Evolutionary conservation across 164 flowering plant genomes (phyloP).

Genomic region (Liquidambar formosana): DNA sequence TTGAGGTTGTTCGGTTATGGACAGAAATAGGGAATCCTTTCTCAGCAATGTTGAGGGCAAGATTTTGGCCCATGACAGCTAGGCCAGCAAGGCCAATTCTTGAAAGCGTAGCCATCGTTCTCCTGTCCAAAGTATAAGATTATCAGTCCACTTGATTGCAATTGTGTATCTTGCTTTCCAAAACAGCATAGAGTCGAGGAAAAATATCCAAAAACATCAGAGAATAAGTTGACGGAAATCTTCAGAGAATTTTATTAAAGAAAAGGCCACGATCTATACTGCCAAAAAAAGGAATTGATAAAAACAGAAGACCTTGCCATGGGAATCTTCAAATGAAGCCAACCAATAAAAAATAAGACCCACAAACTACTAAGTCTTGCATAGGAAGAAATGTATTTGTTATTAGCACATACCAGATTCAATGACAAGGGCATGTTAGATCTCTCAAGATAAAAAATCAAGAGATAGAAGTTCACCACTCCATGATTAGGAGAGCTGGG

Average conservation of each 20-base stretch:
- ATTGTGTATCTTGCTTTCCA: not conserved
- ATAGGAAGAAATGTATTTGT: not conserved
- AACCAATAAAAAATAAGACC: not conserved
- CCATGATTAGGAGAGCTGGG: no score
- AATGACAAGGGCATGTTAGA: not conserved
- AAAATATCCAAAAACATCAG: not conserved
- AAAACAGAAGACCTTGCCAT: not conserved
- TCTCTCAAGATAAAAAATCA: no score
- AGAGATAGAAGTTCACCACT: not conserved
- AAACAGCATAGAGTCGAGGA: no score
- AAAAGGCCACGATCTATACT: not conserved
- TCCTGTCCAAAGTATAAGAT: constrained; percentile 13
- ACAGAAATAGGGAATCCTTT: constrained; percentile 82
- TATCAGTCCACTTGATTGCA: not conserved
- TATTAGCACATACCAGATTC: not conserved
- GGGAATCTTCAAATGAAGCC: not conserved
- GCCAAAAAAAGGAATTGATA: not conserved
- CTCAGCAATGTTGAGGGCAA: constrained; percentile 85
- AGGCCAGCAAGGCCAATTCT: constrained; percentile 76
- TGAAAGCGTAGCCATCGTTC: constrained; percentile 39
- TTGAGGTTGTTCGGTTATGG: constrained; percentile 70
- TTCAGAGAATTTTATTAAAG: not conserved
- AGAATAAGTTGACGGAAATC: not conserved
- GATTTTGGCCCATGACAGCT: constrained; percentile 82
- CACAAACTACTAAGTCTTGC: constrained; percentile 1